Conservation (phyloP, 129 eudicot genomes). For the Flaveria sonorensis region DNA sequence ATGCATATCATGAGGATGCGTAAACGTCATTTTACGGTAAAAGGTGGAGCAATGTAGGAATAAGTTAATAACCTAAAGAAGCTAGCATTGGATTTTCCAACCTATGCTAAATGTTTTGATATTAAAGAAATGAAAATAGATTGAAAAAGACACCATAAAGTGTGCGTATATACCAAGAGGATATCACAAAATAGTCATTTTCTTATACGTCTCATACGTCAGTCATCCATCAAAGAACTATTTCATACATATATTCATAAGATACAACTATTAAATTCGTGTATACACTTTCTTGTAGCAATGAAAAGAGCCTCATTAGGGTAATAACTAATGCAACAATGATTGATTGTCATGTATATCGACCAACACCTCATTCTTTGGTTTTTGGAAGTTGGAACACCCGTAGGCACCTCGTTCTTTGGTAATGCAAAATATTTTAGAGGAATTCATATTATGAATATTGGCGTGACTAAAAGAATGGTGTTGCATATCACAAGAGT, state of each 20-base stretch:
- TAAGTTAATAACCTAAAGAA: constrained; percentile 13
- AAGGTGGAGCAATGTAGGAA: constrained; percentile 26
- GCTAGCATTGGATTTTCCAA: constrained; percentile 19
- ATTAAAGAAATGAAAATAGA: constrained; percentile 14
- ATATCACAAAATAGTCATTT: not conserved
- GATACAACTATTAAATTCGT: not conserved
- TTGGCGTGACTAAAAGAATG: not conserved
- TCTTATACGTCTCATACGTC: too few species aligned
- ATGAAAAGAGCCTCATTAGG: not conserved
- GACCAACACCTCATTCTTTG: not conserved
- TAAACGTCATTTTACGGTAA: constrained; percentile 21
- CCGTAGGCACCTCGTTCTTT: not conserved
- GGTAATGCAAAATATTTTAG: not conserved
- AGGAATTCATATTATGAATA: not conserved
- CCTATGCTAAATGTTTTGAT: constrained; percentile 8
- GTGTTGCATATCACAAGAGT: not conserved
- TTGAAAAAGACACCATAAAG: constrained; percentile 19
- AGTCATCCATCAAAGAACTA: not conserved
- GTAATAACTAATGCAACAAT: not conserved
- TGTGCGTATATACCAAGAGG: not conserved
- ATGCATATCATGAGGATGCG: not conserved
- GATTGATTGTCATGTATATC: not conserved
- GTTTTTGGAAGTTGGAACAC: not conserved
- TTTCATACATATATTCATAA: not conserved
- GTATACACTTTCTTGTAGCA: not conserved